These are phyloP conservation scores for Candida montana DNA, from an alignment of 805 yeast genomes.

Conservation along the genomic window DNA sequence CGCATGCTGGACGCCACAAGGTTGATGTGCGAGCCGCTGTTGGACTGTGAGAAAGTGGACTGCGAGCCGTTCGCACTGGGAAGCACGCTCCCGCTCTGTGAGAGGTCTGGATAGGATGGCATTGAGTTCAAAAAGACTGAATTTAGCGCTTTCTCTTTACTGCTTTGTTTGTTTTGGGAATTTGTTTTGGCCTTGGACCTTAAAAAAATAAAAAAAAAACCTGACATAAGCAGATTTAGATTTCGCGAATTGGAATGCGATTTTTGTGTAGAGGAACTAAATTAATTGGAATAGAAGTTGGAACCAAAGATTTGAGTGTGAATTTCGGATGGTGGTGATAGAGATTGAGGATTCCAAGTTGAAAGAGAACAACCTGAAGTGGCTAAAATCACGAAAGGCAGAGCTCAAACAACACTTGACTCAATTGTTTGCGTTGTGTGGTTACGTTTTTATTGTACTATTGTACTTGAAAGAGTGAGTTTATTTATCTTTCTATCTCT, in stretches of 20 bases:
- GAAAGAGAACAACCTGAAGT: constrained; percentile 13
- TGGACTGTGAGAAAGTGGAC: constrained; percentile 2
- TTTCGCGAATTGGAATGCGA: too few relatives aligned
- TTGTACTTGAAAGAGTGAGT: constrained; percentile 21
- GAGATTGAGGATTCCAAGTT: constrained; percentile 10
- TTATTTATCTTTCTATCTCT: too few relatives aligned
- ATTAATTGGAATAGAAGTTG: too few relatives aligned
- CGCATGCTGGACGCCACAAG: constrained; percentile 7
- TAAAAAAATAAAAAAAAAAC: too few relatives aligned
- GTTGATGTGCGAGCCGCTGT: constrained; percentile 10
- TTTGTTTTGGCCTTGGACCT: not conserved
- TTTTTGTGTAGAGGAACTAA: too few relatives aligned
- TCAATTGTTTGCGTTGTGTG: constrained; percentile 13
- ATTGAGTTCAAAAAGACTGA: not conserved
- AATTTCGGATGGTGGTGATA: constrained; percentile 12
- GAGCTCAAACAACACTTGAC: constrained; percentile 15
- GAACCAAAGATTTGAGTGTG: too few relatives aligned
- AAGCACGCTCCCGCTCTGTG: not conserved
- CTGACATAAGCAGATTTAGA: too few relatives aligned
- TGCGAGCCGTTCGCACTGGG: constrained; percentile 1
- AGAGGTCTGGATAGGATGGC: constrained; percentile 7
- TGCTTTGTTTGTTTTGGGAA: not conserved
- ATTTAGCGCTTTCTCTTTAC: not conserved
- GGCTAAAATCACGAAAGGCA: constrained; percentile 17
- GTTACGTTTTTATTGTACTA: constrained; percentile 20